A percentile compares a stretch with the other conserved stretches of the same genome.
These are phyloP conservation scores for Cordyceps tenuipes DNA, from an alignment of 2,329 filamentous ascomycete species.

Conservation along the genomic window DNA sequence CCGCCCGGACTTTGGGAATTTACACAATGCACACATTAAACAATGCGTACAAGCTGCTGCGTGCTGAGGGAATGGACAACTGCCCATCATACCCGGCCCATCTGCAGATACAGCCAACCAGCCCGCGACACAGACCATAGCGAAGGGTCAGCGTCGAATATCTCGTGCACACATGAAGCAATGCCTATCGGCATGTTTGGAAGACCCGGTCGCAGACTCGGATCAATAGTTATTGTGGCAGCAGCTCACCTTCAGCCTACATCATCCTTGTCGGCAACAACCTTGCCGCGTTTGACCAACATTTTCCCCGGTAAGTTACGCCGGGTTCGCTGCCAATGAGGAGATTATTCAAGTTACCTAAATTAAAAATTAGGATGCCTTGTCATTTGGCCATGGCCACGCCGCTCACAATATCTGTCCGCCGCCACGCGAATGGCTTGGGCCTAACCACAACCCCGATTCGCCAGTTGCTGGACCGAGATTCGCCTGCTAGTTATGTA, in stretches of 20 bases:
- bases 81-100: no score
- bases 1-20: background rate
- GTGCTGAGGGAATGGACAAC: no score
- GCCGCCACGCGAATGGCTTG: background rate
- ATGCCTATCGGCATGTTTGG: no score
- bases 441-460: background rate
- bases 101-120: no score
- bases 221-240: background rate
- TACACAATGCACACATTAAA: no score
- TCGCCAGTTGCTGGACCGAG: slow-evolving; percentile 4
- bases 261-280: background rate
- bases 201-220: background rate
- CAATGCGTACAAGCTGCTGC: no score
- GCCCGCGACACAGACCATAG: no score
- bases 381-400: background rate
- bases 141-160: no score
- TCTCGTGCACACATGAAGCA: no score
- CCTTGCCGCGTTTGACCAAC: background rate
- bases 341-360: background rate
- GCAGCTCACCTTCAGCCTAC: background rate
- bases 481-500: background rate
- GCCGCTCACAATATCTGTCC: background rate
- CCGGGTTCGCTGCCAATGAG: background rate
- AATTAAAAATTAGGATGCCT: background rate
- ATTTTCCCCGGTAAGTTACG: background rate